A percentile compares a stretch with the other conserved stretches of the same genome.
Conservation (phyloP, 2,329 filamentous ascomycete genomes). For the Macroventuria anomochaeta region DNA sequence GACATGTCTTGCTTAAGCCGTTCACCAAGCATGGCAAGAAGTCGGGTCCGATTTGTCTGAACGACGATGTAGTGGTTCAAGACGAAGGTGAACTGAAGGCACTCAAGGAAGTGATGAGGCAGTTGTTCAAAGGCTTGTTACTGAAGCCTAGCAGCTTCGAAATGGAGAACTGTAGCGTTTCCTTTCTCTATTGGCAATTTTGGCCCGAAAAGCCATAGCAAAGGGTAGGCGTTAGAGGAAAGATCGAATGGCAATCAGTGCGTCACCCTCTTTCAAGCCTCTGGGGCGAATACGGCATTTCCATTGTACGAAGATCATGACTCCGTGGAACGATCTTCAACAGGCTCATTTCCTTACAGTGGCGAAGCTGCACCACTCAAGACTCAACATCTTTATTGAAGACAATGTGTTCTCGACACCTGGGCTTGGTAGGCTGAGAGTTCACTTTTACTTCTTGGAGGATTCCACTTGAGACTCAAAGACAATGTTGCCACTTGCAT, state of each 20-base stretch:
- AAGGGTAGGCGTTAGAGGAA: not conserved
- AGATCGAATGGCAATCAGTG: not conserved
- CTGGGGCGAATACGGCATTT: not conserved
- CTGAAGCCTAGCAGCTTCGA: conserved; percentile 32
- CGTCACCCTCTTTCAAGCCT: no score
- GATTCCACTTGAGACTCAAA: not conserved
- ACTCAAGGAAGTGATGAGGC: conserved; percentile 46
- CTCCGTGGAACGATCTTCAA: not conserved
- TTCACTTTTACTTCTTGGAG: not conserved
- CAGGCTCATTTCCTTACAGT: not conserved
- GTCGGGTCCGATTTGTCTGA: conserved; percentile 52
- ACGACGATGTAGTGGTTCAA: conserved; percentile 53
- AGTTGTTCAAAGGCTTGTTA: conserved; percentile 45
- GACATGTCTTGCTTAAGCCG: conserved; percentile 48
- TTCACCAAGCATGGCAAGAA: conserved; percentile 45
- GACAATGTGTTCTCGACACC: not conserved
- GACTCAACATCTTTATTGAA: not conserved
- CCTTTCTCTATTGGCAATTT: not conserved
- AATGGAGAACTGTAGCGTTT: conserved; percentile 1
- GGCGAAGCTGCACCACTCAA: not conserved
- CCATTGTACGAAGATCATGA: not conserved
- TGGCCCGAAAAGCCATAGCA: not conserved
- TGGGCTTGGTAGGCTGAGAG: not conserved
- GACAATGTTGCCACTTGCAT: no score
- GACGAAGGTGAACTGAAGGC: conserved; percentile 44